Evolutionary conservation across 2,329 filamentous ascomycete genomes (phyloP).

Genomic region (Alternaria gaisen): DNA sequence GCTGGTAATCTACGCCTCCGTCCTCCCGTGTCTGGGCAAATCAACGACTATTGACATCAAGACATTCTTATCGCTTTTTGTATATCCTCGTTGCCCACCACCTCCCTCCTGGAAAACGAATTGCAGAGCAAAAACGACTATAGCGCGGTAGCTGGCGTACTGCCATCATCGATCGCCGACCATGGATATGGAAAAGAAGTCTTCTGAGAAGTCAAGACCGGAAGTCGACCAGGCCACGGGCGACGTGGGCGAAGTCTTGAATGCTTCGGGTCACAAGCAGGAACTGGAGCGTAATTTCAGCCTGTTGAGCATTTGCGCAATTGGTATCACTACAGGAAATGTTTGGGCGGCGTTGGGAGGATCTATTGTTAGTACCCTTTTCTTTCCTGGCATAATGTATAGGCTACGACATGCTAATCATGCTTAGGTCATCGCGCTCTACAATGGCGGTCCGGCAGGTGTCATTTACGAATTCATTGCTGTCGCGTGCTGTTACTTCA

Average conservation of each 20-base stretch:
- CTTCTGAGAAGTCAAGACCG: slow-evolving; percentile 20
- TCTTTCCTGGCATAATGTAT: background rate
- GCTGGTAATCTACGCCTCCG: background rate
- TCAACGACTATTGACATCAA: background rate
- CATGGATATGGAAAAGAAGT: slow-evolving; percentile 20
- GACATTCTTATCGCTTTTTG: background rate
- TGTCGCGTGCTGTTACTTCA: slow-evolving; percentile 61
- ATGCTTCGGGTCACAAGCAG: slow-evolving; percentile 62
- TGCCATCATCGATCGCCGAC: background rate
- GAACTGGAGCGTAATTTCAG: slow-evolving; percentile 62
- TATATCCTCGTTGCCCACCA: background rate
- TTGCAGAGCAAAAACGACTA: background rate
- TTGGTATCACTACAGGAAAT: slow-evolving; percentile 56
- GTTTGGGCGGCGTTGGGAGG: slow-evolving; percentile 59
- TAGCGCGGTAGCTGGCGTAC: background rate
- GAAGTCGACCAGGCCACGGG: slow-evolving; percentile 30
- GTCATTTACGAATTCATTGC: slow-evolving; percentile 60
- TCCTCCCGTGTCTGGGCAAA: background rate
- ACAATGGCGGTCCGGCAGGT: slow-evolving; percentile 58
- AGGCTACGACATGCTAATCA: slow-evolving; percentile 2
- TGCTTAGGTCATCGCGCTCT: slow-evolving; percentile 49
- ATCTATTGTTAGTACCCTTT: slow-evolving; percentile 51
- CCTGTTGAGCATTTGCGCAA: slow-evolving; percentile 56
- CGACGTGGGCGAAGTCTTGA: slow-evolving; percentile 52
- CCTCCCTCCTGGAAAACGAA: background rate